Base-by-base conservation (phyloP, 352 stramenopile species). In the Phytophthora fragariaefolia region DNA sequence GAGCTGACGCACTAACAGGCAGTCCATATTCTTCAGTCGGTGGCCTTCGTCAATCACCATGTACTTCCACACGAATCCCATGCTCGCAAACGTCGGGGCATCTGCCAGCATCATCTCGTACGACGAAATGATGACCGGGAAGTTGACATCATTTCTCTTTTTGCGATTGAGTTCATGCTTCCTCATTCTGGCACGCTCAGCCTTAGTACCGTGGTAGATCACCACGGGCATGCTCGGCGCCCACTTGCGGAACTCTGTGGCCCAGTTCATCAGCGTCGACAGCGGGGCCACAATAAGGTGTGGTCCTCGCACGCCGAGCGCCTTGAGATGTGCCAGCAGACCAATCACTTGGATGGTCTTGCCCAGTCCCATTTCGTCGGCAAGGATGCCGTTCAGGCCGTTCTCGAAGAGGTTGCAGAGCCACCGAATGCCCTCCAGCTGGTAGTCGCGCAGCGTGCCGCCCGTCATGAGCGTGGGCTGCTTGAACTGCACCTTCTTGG, bases 11-110 rank as follows among this genome's bases (percentile, higher is more conserved):
- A 99, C 88, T 30, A 99, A 83, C 53, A 90, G 90, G 78, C 96
- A 99, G 63, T 98, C 89, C 82, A 98, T 96, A 73, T 99, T 99
- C 68, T 99, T 99, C 7, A 99, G 80, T 17, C 97, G 87, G 63
- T 99, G 97, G 28, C 96, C 97, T 69, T 99, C 97, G 77, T 99
- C 97, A 27, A 99, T 95, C 66, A 99, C 92, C 18, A 99, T 85
- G 74, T 98, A 99, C 66, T 98, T 98, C 85, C 86, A 97, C 24
- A 91, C 77, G 40, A 92, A 95, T 0, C 85, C 83, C 38, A 74
- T 45, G 53, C 4, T 53, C 26, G 78, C 70, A 67, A 96, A 97
- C 20, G 45, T 66, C 60, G 69, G 91, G 12, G 79, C 63, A 63
- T 95, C 86, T 45, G 83, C 70, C n/a, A 94, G 50, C 65, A 97